Base-by-base conservation (phyloP, 371 early-diverging fungal genomes). In the Dichotomocladium elegans region DNA sequence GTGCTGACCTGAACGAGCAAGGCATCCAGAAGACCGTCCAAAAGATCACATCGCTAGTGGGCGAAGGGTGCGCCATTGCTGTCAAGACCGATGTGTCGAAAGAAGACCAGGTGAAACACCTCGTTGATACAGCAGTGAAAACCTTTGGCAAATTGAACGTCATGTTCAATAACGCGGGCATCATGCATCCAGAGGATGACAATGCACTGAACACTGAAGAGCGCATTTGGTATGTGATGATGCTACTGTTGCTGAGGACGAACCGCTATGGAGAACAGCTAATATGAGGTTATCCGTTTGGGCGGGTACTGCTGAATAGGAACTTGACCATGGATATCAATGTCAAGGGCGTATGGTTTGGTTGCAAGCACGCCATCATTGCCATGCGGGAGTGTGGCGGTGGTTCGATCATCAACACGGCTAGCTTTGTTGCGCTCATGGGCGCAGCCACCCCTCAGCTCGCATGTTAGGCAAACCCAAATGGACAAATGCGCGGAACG, bases 271-370 rank as follows among this genome's bases (percentile, higher is more conserved):
- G n/a, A n/a, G n/a, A n/a, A n/a, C n/a, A n/a, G n/a, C n/a, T n/a
- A n/a, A n/a, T n/a, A n/a, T n/a, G n/a, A n/a, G 19, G 17, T 19
- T 35, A 27, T 51, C 53, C n/a, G 46, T 40, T 21, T 37, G n/a
- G n/a, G n/a, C n/a, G n/a, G n/a, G n/a, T n/a, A 2, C 21, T 26
- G 11, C 37, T 14, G 40, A 14, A 14, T 54, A 84, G 82, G 86
- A 78, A 88, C 40, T 44, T 82, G 53, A 88, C 86, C 6, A 84
- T 91, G 86, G 76, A 88, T 51, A 88, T 92, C 64, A 92, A 92
- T 65, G 90, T 91, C 44, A 93, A 93, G 66, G 92, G 94, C 28
- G 94, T 93, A n/a, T 93, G 91, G 91, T 92, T 69, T 64, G 94
- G 94, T 19, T 90, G 89, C 72, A 89, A 89, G 60, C 78, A 92